Evolutionary conservation across 2,329 filamentous ascomycete species (phyloP).

Genomic region (Lachnellula subtilissima): DNA sequence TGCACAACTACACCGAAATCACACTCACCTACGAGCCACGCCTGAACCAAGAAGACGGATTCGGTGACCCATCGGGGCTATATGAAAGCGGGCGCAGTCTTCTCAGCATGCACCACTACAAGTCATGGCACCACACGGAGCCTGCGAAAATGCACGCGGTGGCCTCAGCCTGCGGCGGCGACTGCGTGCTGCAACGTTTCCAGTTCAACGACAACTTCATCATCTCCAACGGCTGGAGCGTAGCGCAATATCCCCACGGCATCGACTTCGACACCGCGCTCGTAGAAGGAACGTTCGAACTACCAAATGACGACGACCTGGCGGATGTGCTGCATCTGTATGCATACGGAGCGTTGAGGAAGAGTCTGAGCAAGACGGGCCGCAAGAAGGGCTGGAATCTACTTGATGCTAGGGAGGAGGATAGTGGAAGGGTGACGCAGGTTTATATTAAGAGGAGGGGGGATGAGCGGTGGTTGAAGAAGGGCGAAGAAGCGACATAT

Average conservation of each 20-base stretch:
- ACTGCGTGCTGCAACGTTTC: conserved; percentile 30
- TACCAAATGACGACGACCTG: conserved; percentile 26
- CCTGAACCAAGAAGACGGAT: conserved; percentile 30
- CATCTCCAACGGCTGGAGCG: conserved; percentile 26
- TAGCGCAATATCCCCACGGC: conserved; percentile 28
- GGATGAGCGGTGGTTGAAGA: conserved; percentile 47
- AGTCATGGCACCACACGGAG: conserved; percentile 28
- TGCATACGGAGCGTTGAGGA: conserved; percentile 45
- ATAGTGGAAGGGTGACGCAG: conserved; percentile 48
- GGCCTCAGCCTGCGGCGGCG: conserved; percentile 30
- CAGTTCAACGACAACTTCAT: conserved; percentile 29
- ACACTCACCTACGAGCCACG: conserved; percentile 24
- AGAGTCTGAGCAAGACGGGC: conserved; percentile 42
- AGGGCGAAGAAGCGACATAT: conserved; percentile 17
- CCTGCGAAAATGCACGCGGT: conserved; percentile 24
- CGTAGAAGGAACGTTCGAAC: conserved; percentile 28
- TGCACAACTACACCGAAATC: conserved; percentile 24
- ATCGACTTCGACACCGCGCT: conserved; percentile 30
- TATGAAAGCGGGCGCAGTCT: conserved; percentile 29
- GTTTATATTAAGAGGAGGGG: conserved; percentile 48
- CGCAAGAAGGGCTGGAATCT: conserved; percentile 50
- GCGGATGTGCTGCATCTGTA: conserved; percentile 31
- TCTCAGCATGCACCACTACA: conserved; percentile 30
- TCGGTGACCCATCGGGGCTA: conserved; percentile 30
- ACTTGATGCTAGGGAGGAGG: conserved; percentile 43